Percentiles rank a stretch among this genome's conserved stretches.
phyloP scores from a whole-genome alignment of 192 early-diverging fungal genomes.

The Kickxella alabastrina region DNA sequence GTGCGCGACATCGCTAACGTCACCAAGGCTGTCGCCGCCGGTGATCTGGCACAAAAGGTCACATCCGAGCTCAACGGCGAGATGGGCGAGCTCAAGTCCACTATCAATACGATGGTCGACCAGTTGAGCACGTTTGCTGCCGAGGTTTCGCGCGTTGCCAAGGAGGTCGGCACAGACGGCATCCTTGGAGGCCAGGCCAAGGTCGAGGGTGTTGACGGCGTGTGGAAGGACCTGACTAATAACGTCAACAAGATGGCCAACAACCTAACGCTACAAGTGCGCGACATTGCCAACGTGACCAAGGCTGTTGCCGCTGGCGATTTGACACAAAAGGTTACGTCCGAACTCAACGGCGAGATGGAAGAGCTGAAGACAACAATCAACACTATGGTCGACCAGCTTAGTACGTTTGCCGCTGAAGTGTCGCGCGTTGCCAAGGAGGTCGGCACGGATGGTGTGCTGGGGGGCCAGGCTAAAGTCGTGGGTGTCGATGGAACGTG shows the following conservation, averaged over 20 bases:
- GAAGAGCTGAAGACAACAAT: slow-evolving; percentile 55
- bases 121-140: slow-evolving; percentile 51
- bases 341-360: slow-evolving; percentile 19
- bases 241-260: slow-evolving; percentile 56
- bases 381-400: slow-evolving; percentile 40
- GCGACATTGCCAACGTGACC: neutral
- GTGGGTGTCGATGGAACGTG: slow-evolving; percentile 54
- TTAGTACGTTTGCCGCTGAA: slow-evolving; percentile 53
- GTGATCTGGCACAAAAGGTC: slow-evolving; percentile 53
- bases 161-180: slow-evolving; percentile 57
- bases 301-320: slow-evolving; percentile 27
- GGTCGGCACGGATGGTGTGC: slow-evolving; percentile 60
- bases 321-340: slow-evolving; percentile 49
- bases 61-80: slow-evolving; percentile 49
- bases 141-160: slow-evolving; percentile 53
- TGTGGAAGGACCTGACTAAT: slow-evolving; percentile 54
- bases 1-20: slow-evolving; percentile 55
- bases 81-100: slow-evolving; percentile 51
- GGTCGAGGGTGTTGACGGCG: slow-evolving; percentile 51
- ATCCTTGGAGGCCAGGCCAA: slow-evolving; percentile 54
- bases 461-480: slow-evolving; percentile 61
- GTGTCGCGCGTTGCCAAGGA: slow-evolving; percentile 61
- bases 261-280: neutral
- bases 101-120: slow-evolving; percentile 53
- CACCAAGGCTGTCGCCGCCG: slow-evolving; percentile 52